Evolutionary conservation across 345 rosid species (phyloP), one percentile per base, ranked within the genome.

Genomic region (Psidium friedrichsthalianum): DNA sequence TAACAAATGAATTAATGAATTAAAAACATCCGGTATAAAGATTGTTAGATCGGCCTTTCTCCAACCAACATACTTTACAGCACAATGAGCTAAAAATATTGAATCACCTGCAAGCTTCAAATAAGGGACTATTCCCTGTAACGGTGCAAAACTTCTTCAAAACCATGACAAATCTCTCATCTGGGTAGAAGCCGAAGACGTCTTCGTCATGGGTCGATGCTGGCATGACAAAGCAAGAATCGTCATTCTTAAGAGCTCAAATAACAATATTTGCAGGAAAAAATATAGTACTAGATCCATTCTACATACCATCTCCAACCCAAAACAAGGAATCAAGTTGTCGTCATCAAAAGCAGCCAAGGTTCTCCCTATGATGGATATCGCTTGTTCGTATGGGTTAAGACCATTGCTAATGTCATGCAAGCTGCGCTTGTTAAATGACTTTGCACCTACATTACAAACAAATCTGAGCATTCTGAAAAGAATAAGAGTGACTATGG

Each of bases 191-290:
- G 88, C 97, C 88, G 90, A 97, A 97, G 89, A 97, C 95, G 53
- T 97, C 98, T 89, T 94, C 98, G 88, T 97, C 99, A 87, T 96
- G 98, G 2, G 99, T 97, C 83, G 98, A 94, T 82, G 99, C 99
- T 97, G 95, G 85, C 86, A 88, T 27, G 56, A 83, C 47, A 85
- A 5, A 83, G 14, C 74, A 83, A 74, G 85, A 32, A 82, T 42
- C 32, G 52, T 88, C 86, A 86, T 49, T 21, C 52, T 0, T 42
- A 58, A 36, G 27, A 40, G 81, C 44, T 49, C 56, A 55, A n/a
- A 9, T 40, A 44, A 85, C 21, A 27, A 25, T n/a, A 36, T 18
- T 55, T 74, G 21, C 13, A 21, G 40, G 82, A 55, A 87, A 56
- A 56, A 82, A 55, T 13, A 51, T 3, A 49, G 18, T 22, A 85